Percentiles rank a stretch among this genome's conserved stretches.
These are phyloP conservation scores for Plasmodium gonderi DNA, from an alignment of 169 alveolate species.

Conservation along the genomic window DNA sequence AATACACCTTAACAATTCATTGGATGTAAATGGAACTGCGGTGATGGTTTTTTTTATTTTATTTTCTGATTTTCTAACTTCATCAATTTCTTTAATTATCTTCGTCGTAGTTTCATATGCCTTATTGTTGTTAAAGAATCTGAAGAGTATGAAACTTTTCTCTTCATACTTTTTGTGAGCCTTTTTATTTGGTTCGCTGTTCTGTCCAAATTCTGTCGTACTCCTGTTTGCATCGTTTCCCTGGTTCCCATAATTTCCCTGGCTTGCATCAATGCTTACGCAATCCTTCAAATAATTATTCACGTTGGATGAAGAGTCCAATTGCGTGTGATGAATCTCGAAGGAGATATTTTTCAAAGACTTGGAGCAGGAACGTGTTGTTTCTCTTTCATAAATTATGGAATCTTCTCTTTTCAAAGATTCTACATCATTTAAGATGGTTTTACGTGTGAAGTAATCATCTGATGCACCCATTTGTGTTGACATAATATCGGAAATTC, in stretches of 20 bases:
- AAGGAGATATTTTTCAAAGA: constrained; percentile 2
- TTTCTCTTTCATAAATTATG: not conserved
- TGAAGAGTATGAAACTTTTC: constrained; percentile 50
- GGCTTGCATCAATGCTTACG: not conserved
- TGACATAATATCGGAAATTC: not conserved
- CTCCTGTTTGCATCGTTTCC: too few species aligned
- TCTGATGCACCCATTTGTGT: not conserved
- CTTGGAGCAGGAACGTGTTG: not conserved
- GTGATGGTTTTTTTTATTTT: constrained; percentile 66
- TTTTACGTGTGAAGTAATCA: too few species aligned
- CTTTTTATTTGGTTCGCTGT: constrained; percentile 14
- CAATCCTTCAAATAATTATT: not conserved
- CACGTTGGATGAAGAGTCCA: not conserved
- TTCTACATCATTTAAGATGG: not conserved
- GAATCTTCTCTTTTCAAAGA: constrained; percentile 27
- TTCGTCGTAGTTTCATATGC: constrained; percentile 74
- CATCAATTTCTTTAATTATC: constrained; percentile 68
- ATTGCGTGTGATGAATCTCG: not conserved
- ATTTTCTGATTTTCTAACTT: constrained; percentile 54
- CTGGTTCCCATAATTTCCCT: not conserved
- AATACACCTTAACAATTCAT: constrained; percentile 55
- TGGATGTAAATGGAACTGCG: constrained; percentile 71
- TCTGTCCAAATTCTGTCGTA: not conserved
- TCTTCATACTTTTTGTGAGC: constrained; percentile 58
- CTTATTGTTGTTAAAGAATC: constrained; percentile 69